These are phyloP conservation scores for Sugiyamaella pinicola DNA, from an alignment of 1,139 yeast species.

Conservation along the genomic window DNA sequence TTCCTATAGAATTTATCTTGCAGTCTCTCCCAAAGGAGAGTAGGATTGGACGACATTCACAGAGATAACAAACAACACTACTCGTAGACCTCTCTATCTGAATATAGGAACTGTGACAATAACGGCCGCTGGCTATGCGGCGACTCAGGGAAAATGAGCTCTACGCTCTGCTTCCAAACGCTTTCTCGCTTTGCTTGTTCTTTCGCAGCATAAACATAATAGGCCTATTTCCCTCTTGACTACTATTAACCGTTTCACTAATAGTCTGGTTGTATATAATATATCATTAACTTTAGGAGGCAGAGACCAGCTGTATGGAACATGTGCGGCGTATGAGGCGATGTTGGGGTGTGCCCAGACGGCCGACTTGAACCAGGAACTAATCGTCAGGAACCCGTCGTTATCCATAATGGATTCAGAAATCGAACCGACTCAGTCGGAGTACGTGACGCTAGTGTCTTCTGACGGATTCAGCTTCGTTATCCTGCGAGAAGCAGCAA, in stretches of 20 bases:
- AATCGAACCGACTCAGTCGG: constrained; percentile 20
- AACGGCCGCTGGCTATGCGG: neutral
- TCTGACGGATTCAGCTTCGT: constrained; percentile 70
- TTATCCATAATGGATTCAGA: constrained; percentile 7
- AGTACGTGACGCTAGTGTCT: constrained; percentile 70
- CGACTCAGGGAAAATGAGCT: too few relatives aligned
- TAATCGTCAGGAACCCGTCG: too few relatives aligned
- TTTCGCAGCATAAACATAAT: too few relatives aligned
- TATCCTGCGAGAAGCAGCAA: constrained; percentile 75
- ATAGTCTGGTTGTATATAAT: too few relatives aligned
- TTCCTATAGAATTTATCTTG: constrained; percentile 41
- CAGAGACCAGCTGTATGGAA: neutral
- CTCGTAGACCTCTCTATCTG: too few relatives aligned
- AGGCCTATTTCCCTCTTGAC: too few relatives aligned
- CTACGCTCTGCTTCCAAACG: too few relatives aligned
- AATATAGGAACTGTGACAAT: neutral
- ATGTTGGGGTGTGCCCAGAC: neutral
- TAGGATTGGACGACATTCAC: constrained; percentile 33
- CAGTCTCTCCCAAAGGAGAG: constrained; percentile 42
- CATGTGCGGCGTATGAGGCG: neutral
- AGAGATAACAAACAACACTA: too few relatives aligned
- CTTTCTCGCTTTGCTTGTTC: too few relatives aligned
- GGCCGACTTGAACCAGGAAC: neutral
- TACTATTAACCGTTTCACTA: too few relatives aligned
- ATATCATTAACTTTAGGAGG: too few relatives aligned